These are phyloP conservation scores for Marasmius sp. DNA, from an alignment of 1,284 basidiomycete genomes.

Conservation along the genomic window DNA sequence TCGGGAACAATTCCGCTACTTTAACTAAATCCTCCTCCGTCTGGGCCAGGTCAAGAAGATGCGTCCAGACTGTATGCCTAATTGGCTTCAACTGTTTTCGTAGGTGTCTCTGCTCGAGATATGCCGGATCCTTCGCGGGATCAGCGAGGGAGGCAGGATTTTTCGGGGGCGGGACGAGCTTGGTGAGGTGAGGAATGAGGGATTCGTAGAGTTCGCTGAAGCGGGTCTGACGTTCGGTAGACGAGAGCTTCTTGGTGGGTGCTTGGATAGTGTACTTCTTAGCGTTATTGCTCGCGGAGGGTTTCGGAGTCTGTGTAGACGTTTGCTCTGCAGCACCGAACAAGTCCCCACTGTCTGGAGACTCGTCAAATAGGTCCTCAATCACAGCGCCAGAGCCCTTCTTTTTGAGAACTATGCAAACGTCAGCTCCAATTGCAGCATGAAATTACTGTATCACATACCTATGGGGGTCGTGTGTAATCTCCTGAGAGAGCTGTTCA, in stretches of 20 bases:
- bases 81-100: constrained; percentile 25
- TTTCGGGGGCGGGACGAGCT: neutral
- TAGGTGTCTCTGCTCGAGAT: constrained; percentile 16
- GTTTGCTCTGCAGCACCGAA: constrained; percentile 8
- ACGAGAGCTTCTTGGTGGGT: constrained; percentile 9
- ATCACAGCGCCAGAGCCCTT: constrained; percentile 23
- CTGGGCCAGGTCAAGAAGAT: constrained; percentile 49
- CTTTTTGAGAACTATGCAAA: constrained; percentile 16
- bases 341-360: constrained; percentile 18
- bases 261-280: neutral
- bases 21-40: constrained; percentile 45
- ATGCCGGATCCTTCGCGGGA: neutral
- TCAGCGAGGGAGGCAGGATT: neutral
- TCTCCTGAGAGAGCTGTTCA: neutral
- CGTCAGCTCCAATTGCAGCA: neutral
- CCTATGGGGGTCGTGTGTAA: neutral
- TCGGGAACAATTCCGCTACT: constrained; percentile 43
- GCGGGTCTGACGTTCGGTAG: neutral
- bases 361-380: constrained; percentile 25
- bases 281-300: neutral
- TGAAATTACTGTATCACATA: neutral
- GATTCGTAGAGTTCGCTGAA: constrained; percentile 6
- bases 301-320: neutral
- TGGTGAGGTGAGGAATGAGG: constrained; percentile 4
- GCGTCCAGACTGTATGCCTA: constrained; percentile 39